These are phyloP conservation scores for Entomophthora muscae DNA, from an alignment of 371 early-diverging fungal species.

Conservation along the genomic window DNA sequence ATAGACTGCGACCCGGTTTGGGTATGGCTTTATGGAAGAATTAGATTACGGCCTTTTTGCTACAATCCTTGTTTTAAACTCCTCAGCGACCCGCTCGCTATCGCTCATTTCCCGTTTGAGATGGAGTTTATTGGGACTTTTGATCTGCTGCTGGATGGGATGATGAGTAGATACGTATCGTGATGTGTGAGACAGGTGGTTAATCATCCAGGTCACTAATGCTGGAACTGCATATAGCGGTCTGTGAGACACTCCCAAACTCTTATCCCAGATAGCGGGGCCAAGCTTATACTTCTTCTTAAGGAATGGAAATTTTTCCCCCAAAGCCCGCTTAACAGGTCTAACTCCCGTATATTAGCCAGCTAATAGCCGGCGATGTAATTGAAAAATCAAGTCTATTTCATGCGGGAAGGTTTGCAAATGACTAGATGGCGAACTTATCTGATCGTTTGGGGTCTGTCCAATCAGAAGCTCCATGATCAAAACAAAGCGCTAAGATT, in stretches of 20 bases:
- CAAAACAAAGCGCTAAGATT: conserved; percentile 35
- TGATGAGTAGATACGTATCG: neutral
- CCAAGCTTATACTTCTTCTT: neutral
- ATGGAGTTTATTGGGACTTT: neutral
- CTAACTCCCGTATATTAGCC: neutral
- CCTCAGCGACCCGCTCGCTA: conserved; percentile 1
- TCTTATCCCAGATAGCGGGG: conserved; percentile 19
- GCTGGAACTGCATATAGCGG: conserved; percentile 41
- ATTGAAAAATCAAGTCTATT: conserved; percentile 39
- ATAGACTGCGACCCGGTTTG: conserved; percentile 4
- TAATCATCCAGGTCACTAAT: conserved; percentile 50
- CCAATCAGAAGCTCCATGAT: conserved; percentile 8
- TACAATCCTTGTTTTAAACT: neutral
- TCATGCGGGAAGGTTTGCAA: conserved; percentile 42
- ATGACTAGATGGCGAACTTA: neutral
- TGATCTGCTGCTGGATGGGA: neutral
- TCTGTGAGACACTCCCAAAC: no score
- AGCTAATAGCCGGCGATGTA: neutral
- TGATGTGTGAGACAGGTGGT: conserved; percentile 56
- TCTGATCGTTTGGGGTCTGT: neutral
- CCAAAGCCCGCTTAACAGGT: neutral
- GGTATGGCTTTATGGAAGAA: neutral
- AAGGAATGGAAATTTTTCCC: neutral
- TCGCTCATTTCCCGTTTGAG: neutral
- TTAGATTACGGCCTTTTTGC: neutral